phyloP scores from a whole-genome alignment of 768 basidiomycete species.

The Psilocybe subaeruginosa region DNA sequence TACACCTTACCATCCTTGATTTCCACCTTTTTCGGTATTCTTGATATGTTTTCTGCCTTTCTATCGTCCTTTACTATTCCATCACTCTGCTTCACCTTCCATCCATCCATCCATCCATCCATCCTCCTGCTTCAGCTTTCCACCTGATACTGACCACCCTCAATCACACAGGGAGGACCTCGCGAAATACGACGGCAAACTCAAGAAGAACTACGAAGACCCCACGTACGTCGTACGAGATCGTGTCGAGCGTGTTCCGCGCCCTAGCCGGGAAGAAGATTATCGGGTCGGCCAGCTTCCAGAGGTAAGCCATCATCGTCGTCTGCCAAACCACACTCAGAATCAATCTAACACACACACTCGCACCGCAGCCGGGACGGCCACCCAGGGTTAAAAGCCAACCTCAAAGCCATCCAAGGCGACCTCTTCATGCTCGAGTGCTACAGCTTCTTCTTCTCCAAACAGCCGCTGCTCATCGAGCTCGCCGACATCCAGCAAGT shows the following conservation, averaged over 20 bases:
- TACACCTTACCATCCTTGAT: no score
- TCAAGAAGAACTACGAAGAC: conserved; percentile 94
- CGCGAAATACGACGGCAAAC: conserved; percentile 77
- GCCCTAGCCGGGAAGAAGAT: conserved; percentile 91
- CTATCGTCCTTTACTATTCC: no score
- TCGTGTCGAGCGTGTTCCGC: conserved; percentile 92
- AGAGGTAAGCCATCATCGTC: conserved; percentile 47
- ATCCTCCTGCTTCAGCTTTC: no score
- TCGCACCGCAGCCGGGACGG: conserved; percentile 56
- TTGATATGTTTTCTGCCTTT: no score
- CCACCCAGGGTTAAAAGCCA: conserved; percentile 95
- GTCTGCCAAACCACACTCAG: no score
- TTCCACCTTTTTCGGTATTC: no score
- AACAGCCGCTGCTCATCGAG: conserved; percentile 88
- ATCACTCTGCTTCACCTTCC: no score
- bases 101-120: no score
- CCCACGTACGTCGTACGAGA: conserved; percentile 95
- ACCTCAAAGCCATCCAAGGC: conserved; percentile 95
- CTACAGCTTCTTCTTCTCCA: conserved; percentile 97
- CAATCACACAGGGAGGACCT: conserved; percentile 64
- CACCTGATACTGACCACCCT: no score
- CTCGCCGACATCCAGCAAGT: conserved; percentile 89
- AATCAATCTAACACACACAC: no score
- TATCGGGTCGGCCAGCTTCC: conserved; percentile 82
- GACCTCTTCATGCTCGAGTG: conserved; percentile 98